phyloP scores from a whole-genome alignment of 2,329 filamentous ascomycete genomes.

The Trichoderma atroviride region DNA sequence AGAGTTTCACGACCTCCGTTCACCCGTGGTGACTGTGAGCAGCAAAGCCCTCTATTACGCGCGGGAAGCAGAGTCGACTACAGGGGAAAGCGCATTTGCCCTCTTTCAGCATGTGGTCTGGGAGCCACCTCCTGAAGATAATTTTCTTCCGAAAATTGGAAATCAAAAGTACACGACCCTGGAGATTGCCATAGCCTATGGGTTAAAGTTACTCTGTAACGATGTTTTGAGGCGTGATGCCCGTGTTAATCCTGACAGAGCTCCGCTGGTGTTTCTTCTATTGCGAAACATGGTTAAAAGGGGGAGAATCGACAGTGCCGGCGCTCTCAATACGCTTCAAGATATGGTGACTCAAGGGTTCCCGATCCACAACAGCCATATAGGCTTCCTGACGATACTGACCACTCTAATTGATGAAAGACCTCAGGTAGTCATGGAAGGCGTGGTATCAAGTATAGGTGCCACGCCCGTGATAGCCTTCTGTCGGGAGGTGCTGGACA shows the following conservation, averaged over 20 bases:
- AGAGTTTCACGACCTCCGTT: background rate
- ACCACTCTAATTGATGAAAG: background rate
- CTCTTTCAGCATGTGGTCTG: background rate
- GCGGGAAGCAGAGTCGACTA: background rate
- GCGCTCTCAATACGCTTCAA: background rate
- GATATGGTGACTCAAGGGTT: background rate
- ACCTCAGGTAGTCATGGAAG: background rate
- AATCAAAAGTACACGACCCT: background rate
- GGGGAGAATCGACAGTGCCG: background rate
- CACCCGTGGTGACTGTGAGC: background rate
- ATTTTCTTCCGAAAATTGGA: background rate
- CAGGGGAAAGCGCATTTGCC: background rate
- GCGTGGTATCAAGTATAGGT: background rate
- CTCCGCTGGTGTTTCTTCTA: background rate
- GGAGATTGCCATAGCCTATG: background rate
- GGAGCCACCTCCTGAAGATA: background rate
- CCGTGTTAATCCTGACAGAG: background rate
- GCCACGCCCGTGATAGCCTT: background rate
- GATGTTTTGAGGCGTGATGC: background rate
- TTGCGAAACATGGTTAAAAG: background rate
- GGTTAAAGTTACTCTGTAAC: background rate
- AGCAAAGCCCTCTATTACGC: background rate
- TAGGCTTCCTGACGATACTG: background rate
- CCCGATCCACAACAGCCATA: background rate
- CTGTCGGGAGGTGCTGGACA: background rate